phyloP scores from a whole-genome alignment of 2,329 filamentous ascomycete species.

The Nothophaeocryptopus gaeumannii region DNA sequence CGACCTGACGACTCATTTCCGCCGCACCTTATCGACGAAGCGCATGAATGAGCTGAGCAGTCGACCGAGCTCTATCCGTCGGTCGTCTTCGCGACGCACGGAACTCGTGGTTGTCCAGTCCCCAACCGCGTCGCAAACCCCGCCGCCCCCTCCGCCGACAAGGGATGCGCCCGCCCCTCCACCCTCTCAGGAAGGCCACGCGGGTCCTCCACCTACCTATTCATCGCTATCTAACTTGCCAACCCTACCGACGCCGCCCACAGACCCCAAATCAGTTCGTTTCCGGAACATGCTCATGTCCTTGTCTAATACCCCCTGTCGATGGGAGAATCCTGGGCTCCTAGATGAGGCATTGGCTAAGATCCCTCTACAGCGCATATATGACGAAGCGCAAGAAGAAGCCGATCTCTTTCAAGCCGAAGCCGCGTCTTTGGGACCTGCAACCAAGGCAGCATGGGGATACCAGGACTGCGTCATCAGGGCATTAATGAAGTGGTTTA shows the following conservation, averaged over 20 bases:
- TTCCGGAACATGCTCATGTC: constrained; percentile 73
- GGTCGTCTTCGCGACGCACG: constrained; percentile 55
- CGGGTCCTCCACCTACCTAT: constrained; percentile 56
- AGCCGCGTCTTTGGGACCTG: constrained; percentile 80
- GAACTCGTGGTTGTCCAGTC: constrained; percentile 28
- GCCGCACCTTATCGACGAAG: constrained; percentile 80
- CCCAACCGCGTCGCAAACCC: constrained; percentile 1
- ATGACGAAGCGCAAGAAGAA: constrained; percentile 91
- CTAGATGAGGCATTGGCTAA: constrained; percentile 85
- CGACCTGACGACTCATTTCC: constrained; percentile 78
- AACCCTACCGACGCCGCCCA: constrained; percentile 70
- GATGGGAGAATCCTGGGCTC: constrained; percentile 94
- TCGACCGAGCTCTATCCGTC: constrained; percentile 41
- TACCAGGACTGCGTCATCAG: constrained; percentile 96
- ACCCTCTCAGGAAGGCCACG: constrained; percentile 23
- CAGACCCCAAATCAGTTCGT: constrained; percentile 47
- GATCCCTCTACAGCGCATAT: constrained; percentile 86
- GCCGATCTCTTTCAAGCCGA: constrained; percentile 81
- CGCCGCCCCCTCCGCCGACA: constrained; percentile 18
- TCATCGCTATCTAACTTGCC: constrained; percentile 63
- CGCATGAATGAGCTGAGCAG: constrained; percentile 74
- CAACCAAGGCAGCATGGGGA: constrained; percentile 78
- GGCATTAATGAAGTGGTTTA: constrained; percentile 92
- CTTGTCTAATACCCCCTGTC: constrained; percentile 81
- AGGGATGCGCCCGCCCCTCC: constrained; percentile 20